These are phyloP conservation scores for Tulasnella sp. DNA, from an alignment of 768 basidiomycete species.

Conservation along the genomic window DNA sequence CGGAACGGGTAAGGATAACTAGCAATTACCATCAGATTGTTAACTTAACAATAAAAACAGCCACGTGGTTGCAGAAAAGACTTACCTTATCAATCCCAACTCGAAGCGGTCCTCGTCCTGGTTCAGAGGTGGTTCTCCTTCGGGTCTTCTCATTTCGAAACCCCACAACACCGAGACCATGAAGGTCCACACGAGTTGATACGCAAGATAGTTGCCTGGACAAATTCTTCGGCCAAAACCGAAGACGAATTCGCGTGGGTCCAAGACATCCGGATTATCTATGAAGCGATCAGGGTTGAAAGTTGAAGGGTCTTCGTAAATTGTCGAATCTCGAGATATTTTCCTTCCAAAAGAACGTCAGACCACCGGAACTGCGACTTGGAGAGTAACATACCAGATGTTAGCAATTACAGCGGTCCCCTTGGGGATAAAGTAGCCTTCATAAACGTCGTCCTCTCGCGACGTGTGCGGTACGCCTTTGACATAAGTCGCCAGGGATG, in stretches of 20 bases:
- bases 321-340: not conserved
- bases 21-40: too few relatives aligned
- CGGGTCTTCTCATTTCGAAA: not conserved
- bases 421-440: not conserved
- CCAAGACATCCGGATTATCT: not conserved
- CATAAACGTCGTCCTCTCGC: not conserved
- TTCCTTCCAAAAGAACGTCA: too few relatives aligned
- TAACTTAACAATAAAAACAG: not conserved
- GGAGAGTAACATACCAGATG: not conserved
- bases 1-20: not conserved
- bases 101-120: not conserved
- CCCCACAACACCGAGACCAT: not conserved
- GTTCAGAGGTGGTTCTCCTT: not conserved
- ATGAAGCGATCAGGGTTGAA: not conserved
- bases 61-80: not conserved
- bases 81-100: not conserved
- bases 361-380: too few relatives aligned
- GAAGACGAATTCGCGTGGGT: not conserved
- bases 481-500: too few relatives aligned
- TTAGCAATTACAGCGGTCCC: not conserved
- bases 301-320: not conserved
- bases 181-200: not conserved
- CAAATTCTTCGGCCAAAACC: constrained; percentile 9
- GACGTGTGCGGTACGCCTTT: not conserved
- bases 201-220: not conserved